Percentiles rank a stretch among this genome's conserved stretches.
Conservation (phyloP, 352 stramenopile genomes). For the Thalassiosira sp. region DNA sequence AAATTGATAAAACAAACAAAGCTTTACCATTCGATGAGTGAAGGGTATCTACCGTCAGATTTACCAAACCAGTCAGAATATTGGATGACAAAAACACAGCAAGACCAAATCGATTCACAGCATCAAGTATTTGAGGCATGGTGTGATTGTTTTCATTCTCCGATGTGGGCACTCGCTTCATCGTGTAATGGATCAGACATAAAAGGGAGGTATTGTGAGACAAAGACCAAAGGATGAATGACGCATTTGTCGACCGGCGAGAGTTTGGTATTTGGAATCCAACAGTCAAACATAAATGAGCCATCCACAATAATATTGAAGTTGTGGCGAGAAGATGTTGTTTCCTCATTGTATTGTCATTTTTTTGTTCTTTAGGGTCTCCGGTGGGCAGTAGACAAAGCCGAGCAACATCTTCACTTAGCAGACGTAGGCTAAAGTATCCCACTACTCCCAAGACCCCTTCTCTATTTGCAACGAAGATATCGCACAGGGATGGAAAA, state of each 20-base stretch:
- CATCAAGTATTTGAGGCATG: slow-evolving; percentile 54
- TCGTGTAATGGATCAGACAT: slow-evolving; percentile 31
- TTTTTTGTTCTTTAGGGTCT: neutral
- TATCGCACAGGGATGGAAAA: slow-evolving; percentile 39
- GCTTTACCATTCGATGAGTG: slow-evolving; percentile 54
- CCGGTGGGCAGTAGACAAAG: slow-evolving; percentile 49
- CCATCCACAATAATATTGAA: slow-evolving; percentile 38
- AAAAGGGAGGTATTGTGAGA: slow-evolving; percentile 68
- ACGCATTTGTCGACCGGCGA: slow-evolving; percentile 73
- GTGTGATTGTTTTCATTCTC: slow-evolving; percentile 18
- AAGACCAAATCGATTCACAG: slow-evolving; percentile 75
- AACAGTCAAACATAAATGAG: slow-evolving; percentile 31
- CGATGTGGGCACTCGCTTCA: neutral
- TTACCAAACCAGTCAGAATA: slow-evolving; percentile 77
- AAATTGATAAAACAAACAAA: slow-evolving; percentile 63
- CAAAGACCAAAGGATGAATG: slow-evolving; percentile 73
- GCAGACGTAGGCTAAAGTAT: slow-evolving; percentile 90
- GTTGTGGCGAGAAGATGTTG: slow-evolving; percentile 20
- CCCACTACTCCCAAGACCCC: slow-evolving; percentile 92
- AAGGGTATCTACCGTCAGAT: slow-evolving; percentile 77
- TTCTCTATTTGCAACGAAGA: slow-evolving; percentile 93
- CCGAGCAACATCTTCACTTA: slow-evolving; percentile 65
- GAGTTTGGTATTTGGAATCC: slow-evolving; percentile 59
- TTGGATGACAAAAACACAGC: slow-evolving; percentile 80
- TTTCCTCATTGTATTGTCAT: neutral